Evolutionary conservation across 176 grass and related monocot genomes (phyloP), one percentile per base, ranked within the genome.

Genomic region (Musa itinerans): DNA sequence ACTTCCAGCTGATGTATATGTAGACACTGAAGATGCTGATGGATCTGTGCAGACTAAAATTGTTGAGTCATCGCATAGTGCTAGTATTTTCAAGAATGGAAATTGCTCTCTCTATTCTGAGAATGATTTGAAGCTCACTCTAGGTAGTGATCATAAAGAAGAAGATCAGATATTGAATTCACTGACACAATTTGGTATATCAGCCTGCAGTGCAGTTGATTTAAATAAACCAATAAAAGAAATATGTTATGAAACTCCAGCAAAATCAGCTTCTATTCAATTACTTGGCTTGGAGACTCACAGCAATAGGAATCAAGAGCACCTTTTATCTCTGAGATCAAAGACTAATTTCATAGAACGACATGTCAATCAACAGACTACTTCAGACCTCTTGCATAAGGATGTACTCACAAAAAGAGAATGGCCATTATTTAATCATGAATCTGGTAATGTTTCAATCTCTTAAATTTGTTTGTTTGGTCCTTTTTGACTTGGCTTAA

Each of bases 351-450:
- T 89, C 68, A 75, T 87, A 20, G 81, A 79, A 54, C 75, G 80
- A 77, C 76, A 64, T 69, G 52, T 21, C 49, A 72, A 89, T 24
- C 86, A 93, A 85, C 62, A 88, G 63, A 83, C 82, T 82, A 78
- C 81, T 72, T 89, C 86, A 75, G 85, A 86, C 69, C 90, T 86
- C 68, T 83, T 88, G 54, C 64, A 72, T 63, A 78, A 66, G 69
- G 78, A 79, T 79, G 59, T 21, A 2, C 82, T 76, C 72, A 77
- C 73, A 74, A 80, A 20, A 73, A 78, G 81, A 16, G 88, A 89
- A 4, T 85, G 77, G 70, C 27, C 71, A 17, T 83, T 67, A 27
- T 54, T 78, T 29, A 83, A 82, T 75, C 83, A 83, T 84, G 88
- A 92, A 82, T 93, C 79, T 17, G 67, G 74, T 91, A 83, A 76